phyloP scores from a whole-genome alignment of 129 eudicot species.

The Oenanthe sinensis region DNA sequence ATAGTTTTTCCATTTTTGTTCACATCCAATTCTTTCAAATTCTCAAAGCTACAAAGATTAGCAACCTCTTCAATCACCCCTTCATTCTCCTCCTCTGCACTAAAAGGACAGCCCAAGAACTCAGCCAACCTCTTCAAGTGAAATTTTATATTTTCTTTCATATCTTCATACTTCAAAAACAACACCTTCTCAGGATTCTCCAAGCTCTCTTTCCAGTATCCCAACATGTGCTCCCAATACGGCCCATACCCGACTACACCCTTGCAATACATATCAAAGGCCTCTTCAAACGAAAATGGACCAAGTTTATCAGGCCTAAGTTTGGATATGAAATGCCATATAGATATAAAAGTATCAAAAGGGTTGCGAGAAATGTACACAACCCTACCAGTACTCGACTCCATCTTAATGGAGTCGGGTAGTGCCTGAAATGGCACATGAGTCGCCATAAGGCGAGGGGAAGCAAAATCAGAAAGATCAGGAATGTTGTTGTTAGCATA shows the following conservation, averaged over 20 bases:
- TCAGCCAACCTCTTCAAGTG: constrained; percentile 15
- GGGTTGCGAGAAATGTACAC: constrained; percentile 25
- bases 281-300: constrained; percentile 7
- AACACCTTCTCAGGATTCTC: constrained; percentile 11
- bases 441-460: constrained; percentile 22
- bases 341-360: constrained; percentile 17
- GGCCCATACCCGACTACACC: constrained; percentile 17
- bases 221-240: constrained; percentile 21
- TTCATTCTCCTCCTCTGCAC: constrained; percentile 17
- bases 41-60: constrained; percentile 22
- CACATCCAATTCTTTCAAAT: constrained; percentile 22
- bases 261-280: constrained; percentile 16
- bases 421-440: constrained; percentile 31
- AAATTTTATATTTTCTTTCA: constrained; percentile 8
- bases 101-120: constrained; percentile 22
- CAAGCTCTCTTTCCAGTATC: constrained; percentile 17
- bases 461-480: background rate
- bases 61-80: constrained; percentile 19
- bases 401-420: constrained; percentile 15
- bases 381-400: constrained; percentile 1
- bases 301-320: background rate
- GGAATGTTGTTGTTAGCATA: constrained; percentile 21
- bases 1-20: constrained; percentile 23
- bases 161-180: constrained; percentile 21
- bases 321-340: constrained; percentile 11